Percentiles rank a stretch among this genome's conserved stretches.
Conservation (phyloP, 768 basidiomycete species). For the Boletus rubroflammeus region DNA sequence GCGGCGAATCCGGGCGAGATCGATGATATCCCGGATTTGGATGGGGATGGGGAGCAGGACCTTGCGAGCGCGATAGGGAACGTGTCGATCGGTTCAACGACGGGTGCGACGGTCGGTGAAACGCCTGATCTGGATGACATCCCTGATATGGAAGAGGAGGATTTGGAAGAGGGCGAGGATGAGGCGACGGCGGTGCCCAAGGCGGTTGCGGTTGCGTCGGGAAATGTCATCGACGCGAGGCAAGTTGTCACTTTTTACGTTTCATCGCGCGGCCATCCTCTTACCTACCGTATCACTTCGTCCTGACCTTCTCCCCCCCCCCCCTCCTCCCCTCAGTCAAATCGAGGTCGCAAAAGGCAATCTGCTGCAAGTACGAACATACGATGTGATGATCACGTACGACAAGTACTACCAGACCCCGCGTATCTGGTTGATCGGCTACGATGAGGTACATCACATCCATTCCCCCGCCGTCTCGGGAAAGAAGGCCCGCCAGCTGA, state of each 20-base stretch:
- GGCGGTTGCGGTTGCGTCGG: slow-evolving; percentile 26
- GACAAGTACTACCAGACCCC: slow-evolving; percentile 99
- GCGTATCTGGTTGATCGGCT: slow-evolving; percentile 95
- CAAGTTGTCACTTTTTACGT: slow-evolving; percentile 28
- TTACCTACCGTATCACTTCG: background rate
- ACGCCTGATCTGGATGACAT: slow-evolving; percentile 97
- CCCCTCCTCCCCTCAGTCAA: slow-evolving; percentile 38
- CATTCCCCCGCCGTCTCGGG: background rate
- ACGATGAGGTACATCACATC: slow-evolving; percentile 77
- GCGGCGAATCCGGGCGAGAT: slow-evolving; percentile 62
- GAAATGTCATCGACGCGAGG: slow-evolving; percentile 46
- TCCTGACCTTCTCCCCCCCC: background rate
- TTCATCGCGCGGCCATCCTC: background rate
- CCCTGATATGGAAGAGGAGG: slow-evolving; percentile 98
- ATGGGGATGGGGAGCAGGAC: slow-evolving; percentile 60
- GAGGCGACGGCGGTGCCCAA: slow-evolving; percentile 75
- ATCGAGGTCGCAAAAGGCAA: slow-evolving; percentile 72
- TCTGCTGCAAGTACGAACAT: slow-evolving; percentile 92
- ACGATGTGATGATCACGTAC: slow-evolving; percentile 99
- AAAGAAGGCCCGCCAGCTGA: slow-evolving; percentile 1
- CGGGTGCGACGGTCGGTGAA: slow-evolving; percentile 39
- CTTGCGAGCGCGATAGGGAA: slow-evolving; percentile 43
- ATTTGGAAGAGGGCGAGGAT: slow-evolving; percentile 81
- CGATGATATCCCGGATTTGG: slow-evolving; percentile 85
- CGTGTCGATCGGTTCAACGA: slow-evolving; percentile 40